A percentile compares a stretch with the other conserved stretches of the same genome.
These are phyloP conservation scores for Trichomonascaceae sp. DNA, from an alignment of 1,139 yeast species.

Conservation along the genomic window DNA sequence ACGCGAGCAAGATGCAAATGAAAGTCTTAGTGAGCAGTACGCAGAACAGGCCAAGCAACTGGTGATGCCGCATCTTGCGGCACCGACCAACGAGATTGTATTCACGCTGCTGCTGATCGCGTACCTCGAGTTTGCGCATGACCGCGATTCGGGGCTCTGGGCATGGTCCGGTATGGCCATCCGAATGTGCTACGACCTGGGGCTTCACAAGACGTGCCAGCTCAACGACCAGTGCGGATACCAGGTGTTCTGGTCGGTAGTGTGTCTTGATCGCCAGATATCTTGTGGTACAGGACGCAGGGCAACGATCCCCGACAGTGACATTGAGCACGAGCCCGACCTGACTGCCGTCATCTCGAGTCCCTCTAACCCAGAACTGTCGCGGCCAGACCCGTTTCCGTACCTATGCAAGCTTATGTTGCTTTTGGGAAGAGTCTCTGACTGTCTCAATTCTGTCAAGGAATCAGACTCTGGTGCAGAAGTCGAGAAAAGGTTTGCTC, in stretches of 20 bases:
- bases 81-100: conserved; percentile 18
- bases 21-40: conserved; percentile 11
- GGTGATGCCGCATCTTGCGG: conserved; percentile 16
- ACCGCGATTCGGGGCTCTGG: conserved; percentile 21
- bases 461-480: conserved; percentile 3
- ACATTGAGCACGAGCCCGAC: conserved; percentile 13
- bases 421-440: conserved; percentile 17
- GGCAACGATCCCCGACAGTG: conserved; percentile 12
- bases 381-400: conserved; percentile 18
- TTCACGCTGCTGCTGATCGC: conserved; percentile 17
- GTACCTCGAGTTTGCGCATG: conserved; percentile 19
- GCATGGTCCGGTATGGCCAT: conserved; percentile 22
- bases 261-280: conserved; percentile 18
- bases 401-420: conserved; percentile 16
- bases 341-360: conserved; percentile 4
- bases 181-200: conserved; percentile 20
- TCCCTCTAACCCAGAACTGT: conserved; percentile 5
- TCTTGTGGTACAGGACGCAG: conserved; percentile 20
- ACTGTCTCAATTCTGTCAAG: conserved; percentile 13
- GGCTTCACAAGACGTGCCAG: conserved; percentile 13
- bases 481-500: conserved; percentile 10
- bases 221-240: conserved; percentile 6
- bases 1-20: conserved; percentile 2
- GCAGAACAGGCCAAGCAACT: conserved; percentile 17
- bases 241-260: conserved; percentile 18